Conservation (phyloP, 352 stramenopile genomes). For the Globisporangium uncinulatum region DNA sequence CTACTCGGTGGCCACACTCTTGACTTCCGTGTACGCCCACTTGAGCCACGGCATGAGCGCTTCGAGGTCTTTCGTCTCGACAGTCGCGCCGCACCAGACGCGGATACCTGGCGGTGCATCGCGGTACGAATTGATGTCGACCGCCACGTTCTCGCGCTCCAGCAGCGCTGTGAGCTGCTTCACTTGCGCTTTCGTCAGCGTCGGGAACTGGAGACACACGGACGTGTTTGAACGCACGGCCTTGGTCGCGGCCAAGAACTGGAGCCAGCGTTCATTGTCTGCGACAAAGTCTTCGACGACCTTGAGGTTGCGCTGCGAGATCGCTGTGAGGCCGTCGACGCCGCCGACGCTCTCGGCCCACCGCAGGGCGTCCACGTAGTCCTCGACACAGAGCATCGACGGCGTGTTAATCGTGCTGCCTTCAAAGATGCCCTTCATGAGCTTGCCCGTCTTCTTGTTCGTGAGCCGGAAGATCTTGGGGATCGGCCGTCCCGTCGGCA, state of each 20-base stretch:
- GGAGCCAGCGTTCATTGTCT: conserved; percentile 93
- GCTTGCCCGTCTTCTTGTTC: conserved; percentile 93
- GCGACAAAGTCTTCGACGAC: conserved; percentile 97
- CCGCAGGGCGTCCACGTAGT: conserved; percentile 97
- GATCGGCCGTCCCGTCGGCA: conserved; percentile 85
- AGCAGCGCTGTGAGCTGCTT: conserved; percentile 96
- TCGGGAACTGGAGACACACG: conserved; percentile 95
- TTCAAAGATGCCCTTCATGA: conserved; percentile 95
- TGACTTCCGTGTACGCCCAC: conserved; percentile 95
- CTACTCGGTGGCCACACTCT: conserved; percentile 30
- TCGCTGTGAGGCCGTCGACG: conserved; percentile 90
- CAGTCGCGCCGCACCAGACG: conserved; percentile 99
- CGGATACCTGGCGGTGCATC: conserved; percentile 96
- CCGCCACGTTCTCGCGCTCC: conserved; percentile 94
- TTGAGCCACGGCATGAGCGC: conserved; percentile 98
- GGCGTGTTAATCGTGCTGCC: conserved; percentile 99
- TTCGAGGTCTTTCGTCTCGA: conserved; percentile 97
- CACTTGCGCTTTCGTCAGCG: conserved; percentile 90
- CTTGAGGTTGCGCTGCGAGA: conserved; percentile 92
- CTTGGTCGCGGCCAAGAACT: conserved; percentile 95
- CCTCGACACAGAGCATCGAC: conserved; percentile 98
- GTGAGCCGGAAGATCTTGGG: conserved; percentile 99
- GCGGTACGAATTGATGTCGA: conserved; percentile 98
- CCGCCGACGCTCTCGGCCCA: conserved; percentile 96
- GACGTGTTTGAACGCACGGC: conserved; percentile 94